Base-by-base conservation (phyloP, 495 filamentous ascomycete species). In the Aspergillus cavernicola region DNA sequence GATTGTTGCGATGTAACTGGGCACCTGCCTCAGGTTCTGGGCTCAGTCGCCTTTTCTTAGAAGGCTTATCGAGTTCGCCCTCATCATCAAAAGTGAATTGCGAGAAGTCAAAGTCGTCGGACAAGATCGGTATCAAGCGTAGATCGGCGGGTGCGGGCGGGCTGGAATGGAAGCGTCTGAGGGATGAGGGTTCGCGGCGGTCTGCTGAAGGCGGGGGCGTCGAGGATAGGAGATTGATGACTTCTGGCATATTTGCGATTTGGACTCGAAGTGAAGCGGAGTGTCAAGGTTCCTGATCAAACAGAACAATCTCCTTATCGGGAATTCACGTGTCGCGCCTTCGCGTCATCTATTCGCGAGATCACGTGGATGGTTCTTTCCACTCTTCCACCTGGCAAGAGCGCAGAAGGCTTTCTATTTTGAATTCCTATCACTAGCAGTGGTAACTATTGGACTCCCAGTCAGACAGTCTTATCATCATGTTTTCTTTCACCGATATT, bases 81-180 rank as follows among this genome's bases (percentile, higher is more conserved):
- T 65, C 52, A 29, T 66, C 60, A 35, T 78, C 68, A 53, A 65
- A 67, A n/a, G 56, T 48, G 33, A 71, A 71, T 15, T 61, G 32
- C 18, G 66, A 60, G 31, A 59, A 39, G 49, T 81, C 77, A 51
- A 78, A 70, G 19, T 83, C 77, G 53, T 84, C 78, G 0, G 78
- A 81, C 11, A 77, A 62, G 45, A 81, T 57, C 2, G 55, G 39
- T 32, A 40, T 52, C 41, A 56, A 40, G 54, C 26, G 19, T 43
- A 52, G 15, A 35, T 50, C 28, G 12, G 38, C 9, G 12, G 54
- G 10, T 15, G 19, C 35, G 37, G 60, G 59, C 18, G 50, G 57
- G 19, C 29, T 40, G 50, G 51, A 50, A 47, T 58, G 52, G 44
- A 55, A 38, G 50, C 47, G 39, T 47, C 55, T 24, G 48, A 52